These are phyloP conservation scores for Patellifolia procumbens DNA, from an alignment of 179 eudicot species.

Conservation along the genomic window DNA sequence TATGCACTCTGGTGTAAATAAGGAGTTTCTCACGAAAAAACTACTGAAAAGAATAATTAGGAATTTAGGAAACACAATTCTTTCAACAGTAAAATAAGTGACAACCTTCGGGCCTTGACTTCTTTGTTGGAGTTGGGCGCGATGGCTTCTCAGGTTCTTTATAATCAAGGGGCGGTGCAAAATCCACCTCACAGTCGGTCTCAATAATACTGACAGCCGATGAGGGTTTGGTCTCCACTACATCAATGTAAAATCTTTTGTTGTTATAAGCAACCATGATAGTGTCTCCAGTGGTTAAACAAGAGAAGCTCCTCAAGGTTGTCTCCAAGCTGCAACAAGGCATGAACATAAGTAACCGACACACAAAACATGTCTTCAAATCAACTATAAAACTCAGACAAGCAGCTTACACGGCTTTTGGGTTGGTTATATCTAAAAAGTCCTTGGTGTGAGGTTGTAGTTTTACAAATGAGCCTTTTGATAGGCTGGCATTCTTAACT, in stretches of 20 bases:
- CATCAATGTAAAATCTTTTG: constrained; percentile 35
- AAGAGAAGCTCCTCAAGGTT: constrained; percentile 41
- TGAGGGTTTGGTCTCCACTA: constrained; percentile 40
- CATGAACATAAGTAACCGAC: no score
- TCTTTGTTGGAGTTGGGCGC: constrained; percentile 28
- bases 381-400: neutral
- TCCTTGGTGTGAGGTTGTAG: constrained; percentile 44
- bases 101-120: constrained; percentile 30
- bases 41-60: neutral
- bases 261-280: constrained; percentile 44
- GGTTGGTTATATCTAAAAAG: constrained; percentile 41
- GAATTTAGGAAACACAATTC: neutral
- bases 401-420: constrained; percentile 42
- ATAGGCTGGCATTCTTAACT: constrained; percentile 38
- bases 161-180: constrained; percentile 45
- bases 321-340: constrained; percentile 41
- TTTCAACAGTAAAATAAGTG: constrained; percentile 2
- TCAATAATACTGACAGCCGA: constrained; percentile 43
- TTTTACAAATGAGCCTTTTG: constrained; percentile 40
- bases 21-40: constrained; percentile 1
- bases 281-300: constrained; percentile 42
- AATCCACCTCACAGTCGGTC: constrained; percentile 44
- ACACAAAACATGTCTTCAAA: neutral
- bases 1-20: no score
- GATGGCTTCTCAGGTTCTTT: constrained; percentile 38